Percentiles rank a stretch among this genome's conserved stretches.
Evolutionary conservation across 306 rosid genomes (phyloP).

Genomic region (Lupinus albus): DNA sequence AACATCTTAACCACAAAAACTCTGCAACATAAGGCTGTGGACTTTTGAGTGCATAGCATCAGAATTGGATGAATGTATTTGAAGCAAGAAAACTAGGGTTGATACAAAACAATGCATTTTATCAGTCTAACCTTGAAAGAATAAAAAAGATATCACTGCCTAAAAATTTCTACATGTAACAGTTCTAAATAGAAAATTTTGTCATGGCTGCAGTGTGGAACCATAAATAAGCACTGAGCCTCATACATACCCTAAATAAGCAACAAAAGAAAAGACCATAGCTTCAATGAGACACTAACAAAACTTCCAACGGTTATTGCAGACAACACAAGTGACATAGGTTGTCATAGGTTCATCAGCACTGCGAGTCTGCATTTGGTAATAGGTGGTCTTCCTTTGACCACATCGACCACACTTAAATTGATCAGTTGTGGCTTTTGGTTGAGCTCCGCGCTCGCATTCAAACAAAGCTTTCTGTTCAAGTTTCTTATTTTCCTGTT

Average conservation of each 20-base stretch:
- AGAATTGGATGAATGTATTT: background rate
- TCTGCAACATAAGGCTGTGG: no score
- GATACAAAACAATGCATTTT: background rate
- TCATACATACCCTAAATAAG: constrained; percentile 40
- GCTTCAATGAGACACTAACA: constrained; percentile 57
- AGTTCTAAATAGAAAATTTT: constrained; percentile 39
- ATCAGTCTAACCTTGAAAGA: constrained; percentile 12
- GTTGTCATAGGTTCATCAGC: constrained; percentile 99
- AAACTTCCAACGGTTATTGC: constrained; percentile 98
- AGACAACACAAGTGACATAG: constrained; percentile 82
- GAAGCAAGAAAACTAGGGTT: background rate
- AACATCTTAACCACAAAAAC: no score
- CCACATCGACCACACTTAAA: constrained; percentile 92
- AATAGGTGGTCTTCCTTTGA: constrained; percentile 84
- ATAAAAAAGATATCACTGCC: constrained; percentile 39
- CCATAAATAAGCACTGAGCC: constrained; percentile 44
- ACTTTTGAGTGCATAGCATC: background rate
- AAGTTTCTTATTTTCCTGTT: constrained; percentile 65
- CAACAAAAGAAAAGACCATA: constrained; percentile 45
- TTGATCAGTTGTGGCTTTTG: constrained; percentile 89
- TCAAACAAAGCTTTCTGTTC: constrained; percentile 79
- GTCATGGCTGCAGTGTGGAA: constrained; percentile 40
- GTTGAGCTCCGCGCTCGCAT: constrained; percentile 71
- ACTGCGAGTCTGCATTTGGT: constrained; percentile 99
- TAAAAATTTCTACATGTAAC: constrained; percentile 44